A percentile compares a stretch with the other conserved stretches of the same genome.
Evolutionary conservation across 495 filamentous ascomycete species (phyloP).

Genomic region (Neurospora discreta): DNA sequence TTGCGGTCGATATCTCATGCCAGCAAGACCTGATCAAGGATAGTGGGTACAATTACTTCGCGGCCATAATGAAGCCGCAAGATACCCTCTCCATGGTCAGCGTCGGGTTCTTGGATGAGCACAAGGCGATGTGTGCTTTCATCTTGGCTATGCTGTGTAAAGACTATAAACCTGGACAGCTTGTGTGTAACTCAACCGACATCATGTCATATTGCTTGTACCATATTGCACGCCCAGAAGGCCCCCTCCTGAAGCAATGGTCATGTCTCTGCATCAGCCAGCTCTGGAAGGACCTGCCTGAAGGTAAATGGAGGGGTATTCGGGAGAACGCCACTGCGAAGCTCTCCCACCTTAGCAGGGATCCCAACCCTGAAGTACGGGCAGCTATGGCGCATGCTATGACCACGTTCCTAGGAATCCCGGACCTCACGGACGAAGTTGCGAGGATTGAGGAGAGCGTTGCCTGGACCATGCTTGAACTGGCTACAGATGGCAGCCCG

Average conservation of each 20-base stretch:
- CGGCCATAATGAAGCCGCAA: conserved; percentile 72
- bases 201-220: conserved; percentile 74
- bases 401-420: conserved; percentile 86
- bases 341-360: conserved; percentile 70
- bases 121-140: conserved; percentile 98
- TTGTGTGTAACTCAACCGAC: conserved; percentile 73
- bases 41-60: conserved; percentile 93
- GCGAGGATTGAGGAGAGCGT: conserved; percentile 80
- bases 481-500: conserved; percentile 83
- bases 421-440: conserved; percentile 84
- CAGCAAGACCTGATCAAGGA: conserved; percentile 91
- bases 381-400: conserved; percentile 88
- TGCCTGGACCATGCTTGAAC: conserved; percentile 70
- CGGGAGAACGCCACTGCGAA: conserved; percentile 65
- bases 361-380: conserved; percentile 87
- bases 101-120: conserved; percentile 74
- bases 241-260: conserved; percentile 88
- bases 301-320: conserved; percentile 92
- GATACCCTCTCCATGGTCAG: conserved; percentile 77
- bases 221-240: conserved; percentile 74
- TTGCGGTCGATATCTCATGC: conserved; percentile 88
- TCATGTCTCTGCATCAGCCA: conserved; percentile 93
- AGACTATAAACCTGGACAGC: conserved; percentile 79
- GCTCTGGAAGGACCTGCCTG: conserved; percentile 80
- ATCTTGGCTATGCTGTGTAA: conserved; percentile 96